Base-by-base conservation (phyloP, 768 basidiomycete genomes). In the Nevesoporus exiguus region DNA sequence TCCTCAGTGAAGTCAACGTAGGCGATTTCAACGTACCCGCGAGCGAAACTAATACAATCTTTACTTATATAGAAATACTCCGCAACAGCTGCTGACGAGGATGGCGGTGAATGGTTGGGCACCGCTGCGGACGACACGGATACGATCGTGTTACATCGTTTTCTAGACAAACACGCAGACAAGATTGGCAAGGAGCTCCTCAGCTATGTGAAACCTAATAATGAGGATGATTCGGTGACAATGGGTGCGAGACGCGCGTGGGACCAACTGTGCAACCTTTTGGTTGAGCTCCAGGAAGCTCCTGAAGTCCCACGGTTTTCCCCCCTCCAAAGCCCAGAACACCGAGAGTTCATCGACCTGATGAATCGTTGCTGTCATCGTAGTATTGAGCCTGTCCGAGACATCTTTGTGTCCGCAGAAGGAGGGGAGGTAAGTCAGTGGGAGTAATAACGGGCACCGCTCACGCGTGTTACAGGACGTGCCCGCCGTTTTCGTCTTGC, bases 101-200 rank as follows among this genome's bases (percentile, higher is more conserved):
- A 82, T 47, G 74, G 76, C 11, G 84, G 89, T 54, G 83, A 88
- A 61, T 90, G 88, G 88, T 68, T 84, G 34, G 76, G 89, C 19
- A 84, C 82, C n/a, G 82, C 85, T 3, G 82, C 86, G 37, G 91
- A 93, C 59, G 88, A 93, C 58, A 90, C 90, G 0, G 90, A 93
- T 62, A 80, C 84, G 37, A 83, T 92, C 34, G 86, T 93, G 13
- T 74, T 92, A 11, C 90, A 93, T 65, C 83, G 91, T 10, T 92
- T 90, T 73, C 85, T 92, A 62, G 82, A 88, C 61, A 88, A 85
- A 55, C 87, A 93, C 60, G 86, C 88, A 3, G 90, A 93, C 68
- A 90, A 90, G 65, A 86, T 93, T 49, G 91, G 92, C 29, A 90
- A 91, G 66, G 90, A 93, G 60, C 74, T 93, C 5, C 79, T 93